A percentile compares a stretch with the other conserved stretches of the same genome.
Conservation (phyloP, 768 basidiomycete genomes). For the Gloeophyllum trabeum region DNA sequence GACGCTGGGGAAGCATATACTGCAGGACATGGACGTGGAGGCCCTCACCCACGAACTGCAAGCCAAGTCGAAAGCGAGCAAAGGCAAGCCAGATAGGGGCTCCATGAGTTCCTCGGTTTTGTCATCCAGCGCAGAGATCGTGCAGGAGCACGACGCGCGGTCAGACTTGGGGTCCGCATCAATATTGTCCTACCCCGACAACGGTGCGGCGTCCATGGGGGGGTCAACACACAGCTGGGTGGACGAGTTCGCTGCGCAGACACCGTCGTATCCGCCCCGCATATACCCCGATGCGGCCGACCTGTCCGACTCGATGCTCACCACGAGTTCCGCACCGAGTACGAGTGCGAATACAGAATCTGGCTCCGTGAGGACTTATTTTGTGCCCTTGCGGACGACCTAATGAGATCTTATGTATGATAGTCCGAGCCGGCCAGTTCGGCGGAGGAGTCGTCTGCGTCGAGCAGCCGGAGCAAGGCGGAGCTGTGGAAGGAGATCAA, state of each 20-base stretch:
- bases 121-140: too few relatives aligned
- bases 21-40: slow-evolving; percentile 73
- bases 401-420: slow-evolving; percentile 7
- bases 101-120: too few relatives aligned
- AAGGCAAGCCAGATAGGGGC: too few relatives aligned
- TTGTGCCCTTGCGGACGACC: slow-evolving; percentile 1
- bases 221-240: slow-evolving; percentile 33
- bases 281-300: neutral
- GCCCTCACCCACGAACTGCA: slow-evolving; percentile 47
- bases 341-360: slow-evolving; percentile 7
- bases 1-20: slow-evolving; percentile 50
- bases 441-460: slow-evolving; percentile 2
- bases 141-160: slow-evolving; percentile 21
- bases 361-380: slow-evolving; percentile 10
- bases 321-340: slow-evolving; percentile 23
- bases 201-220: slow-evolving; percentile 19
- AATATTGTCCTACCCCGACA: slow-evolving; percentile 25
- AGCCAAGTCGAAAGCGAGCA: slow-evolving; percentile 25
- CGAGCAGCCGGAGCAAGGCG: slow-evolving; percentile 41
- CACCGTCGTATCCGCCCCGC: slow-evolving; percentile 10
- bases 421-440: slow-evolving; percentile 15
- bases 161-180: slow-evolving; percentile 34
- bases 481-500: slow-evolving; percentile 94
- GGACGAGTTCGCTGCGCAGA: slow-evolving; percentile 21
- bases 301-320: slow-evolving; percentile 31